phyloP scores from a whole-genome alignment of 1,284 basidiomycete genomes.

The Pyrrhoderma noxium region DNA sequence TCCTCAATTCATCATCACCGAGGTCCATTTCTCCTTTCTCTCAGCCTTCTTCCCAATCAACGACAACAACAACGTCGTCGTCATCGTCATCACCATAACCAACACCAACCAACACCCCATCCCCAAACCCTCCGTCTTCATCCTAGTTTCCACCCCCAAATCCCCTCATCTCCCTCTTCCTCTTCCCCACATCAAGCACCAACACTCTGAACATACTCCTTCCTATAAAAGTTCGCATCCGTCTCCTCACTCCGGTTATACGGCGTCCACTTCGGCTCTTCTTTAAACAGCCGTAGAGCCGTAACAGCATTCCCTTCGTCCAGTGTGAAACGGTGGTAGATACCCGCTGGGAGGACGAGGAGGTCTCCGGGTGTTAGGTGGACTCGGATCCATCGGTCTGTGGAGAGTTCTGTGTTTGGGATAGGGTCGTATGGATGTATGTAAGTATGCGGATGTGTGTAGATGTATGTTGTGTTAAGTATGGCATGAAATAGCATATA shows the following conservation, averaged over 20 bases:
- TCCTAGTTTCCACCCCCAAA: too few relatives aligned
- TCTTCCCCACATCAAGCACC: neutral
- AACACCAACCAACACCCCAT: neutral
- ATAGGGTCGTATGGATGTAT: slow-evolving; percentile 19
- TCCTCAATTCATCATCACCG: neutral
- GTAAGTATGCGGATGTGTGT: slow-evolving; percentile 19
- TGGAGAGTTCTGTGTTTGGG: slow-evolving; percentile 36
- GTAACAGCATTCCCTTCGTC: slow-evolving; percentile 59
- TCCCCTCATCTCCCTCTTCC: too few relatives aligned
- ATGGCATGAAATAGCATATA: too few relatives aligned
- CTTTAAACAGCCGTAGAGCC: slow-evolving; percentile 76
- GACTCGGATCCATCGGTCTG: slow-evolving; percentile 70
- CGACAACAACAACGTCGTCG: too few relatives aligned
- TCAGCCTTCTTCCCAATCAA: neutral
- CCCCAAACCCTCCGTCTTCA: neutral
- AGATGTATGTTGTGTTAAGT: neutral
- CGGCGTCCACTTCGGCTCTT: slow-evolving; percentile 83
- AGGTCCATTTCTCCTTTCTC: neutral
- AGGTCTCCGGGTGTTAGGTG: slow-evolving; percentile 65
- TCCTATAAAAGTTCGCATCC: slow-evolving; percentile 56
- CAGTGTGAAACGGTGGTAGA: slow-evolving; percentile 83
- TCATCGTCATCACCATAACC: neutral
- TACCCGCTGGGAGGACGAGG: slow-evolving; percentile 67
- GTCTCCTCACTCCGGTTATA: slow-evolving; percentile 57
- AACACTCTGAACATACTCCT: slow-evolving; percentile 50